These are phyloP conservation scores for Alternaria novae-zelandiae DNA, from an alignment of 2,329 filamentous ascomycete genomes.

Conservation along the genomic window DNA sequence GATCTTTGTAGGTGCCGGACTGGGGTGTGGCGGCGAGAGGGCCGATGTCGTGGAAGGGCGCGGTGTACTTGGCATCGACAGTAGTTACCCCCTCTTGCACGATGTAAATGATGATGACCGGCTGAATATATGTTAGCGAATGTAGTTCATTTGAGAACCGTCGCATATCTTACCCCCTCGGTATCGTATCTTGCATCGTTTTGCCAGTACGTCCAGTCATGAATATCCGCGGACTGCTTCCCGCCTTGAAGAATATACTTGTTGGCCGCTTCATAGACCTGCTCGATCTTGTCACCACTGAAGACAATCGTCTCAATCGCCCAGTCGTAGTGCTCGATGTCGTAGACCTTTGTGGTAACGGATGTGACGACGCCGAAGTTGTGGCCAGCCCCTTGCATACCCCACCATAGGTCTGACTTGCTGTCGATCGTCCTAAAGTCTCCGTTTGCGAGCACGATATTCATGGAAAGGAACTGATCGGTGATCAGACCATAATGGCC, in stretches of 20 bases:
- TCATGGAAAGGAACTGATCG: slow-evolving; percentile 62
- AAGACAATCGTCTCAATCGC: slow-evolving; percentile 30
- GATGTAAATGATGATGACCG: slow-evolving; percentile 28
- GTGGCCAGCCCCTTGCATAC: slow-evolving; percentile 46
- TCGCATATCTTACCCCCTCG: neutral
- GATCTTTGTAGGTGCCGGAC: slow-evolving; percentile 29
- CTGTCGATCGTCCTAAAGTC: slow-evolving; percentile 47
- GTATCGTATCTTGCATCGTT: slow-evolving; percentile 17
- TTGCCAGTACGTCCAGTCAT: slow-evolving; percentile 34
- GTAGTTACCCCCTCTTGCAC: slow-evolving; percentile 32
- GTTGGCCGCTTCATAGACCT: slow-evolving; percentile 57
- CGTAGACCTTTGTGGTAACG: slow-evolving; percentile 53
- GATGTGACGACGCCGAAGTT: slow-evolving; percentile 57
- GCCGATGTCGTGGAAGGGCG: slow-evolving; percentile 25
- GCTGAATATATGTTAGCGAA: neutral
- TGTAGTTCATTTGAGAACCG: neutral
- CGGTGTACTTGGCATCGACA: slow-evolving; percentile 27
- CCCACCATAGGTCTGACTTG: slow-evolving; percentile 63
- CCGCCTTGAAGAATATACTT: slow-evolving; percentile 53
- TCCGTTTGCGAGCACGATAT: slow-evolving; percentile 61
- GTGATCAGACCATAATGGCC: slow-evolving; percentile 60
- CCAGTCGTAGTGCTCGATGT: slow-evolving; percentile 26
- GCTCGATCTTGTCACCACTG: slow-evolving; percentile 57
- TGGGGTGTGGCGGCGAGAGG: slow-evolving; percentile 18
- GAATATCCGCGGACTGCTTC: slow-evolving; percentile 50